Conservation (phyloP, 768 basidiomycete species). For the Lactarius indigo region DNA sequence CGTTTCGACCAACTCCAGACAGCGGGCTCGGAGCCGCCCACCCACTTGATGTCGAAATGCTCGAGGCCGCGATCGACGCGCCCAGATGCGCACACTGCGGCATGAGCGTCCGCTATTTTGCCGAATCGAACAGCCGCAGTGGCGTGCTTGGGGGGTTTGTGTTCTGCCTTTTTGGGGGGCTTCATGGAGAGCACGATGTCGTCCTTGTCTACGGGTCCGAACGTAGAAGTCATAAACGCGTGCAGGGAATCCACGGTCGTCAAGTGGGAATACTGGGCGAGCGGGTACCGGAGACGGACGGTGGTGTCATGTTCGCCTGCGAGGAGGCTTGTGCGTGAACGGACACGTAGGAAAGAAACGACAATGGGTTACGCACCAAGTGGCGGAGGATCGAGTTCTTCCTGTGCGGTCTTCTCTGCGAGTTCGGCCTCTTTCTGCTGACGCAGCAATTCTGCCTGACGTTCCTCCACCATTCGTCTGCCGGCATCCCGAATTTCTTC, state of each 20-base stretch:
- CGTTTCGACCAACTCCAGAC: constrained; percentile 71
- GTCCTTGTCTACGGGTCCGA: constrained; percentile 59
- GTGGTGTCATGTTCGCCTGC: constrained; percentile 70
- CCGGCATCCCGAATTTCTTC: constrained; percentile 78
- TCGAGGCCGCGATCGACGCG: constrained; percentile 49
- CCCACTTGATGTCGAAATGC: constrained; percentile 71
- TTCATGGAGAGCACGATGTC: constrained; percentile 69
- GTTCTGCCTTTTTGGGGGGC: constrained; percentile 51
- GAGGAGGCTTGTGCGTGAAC: not conserved
- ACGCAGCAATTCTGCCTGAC: constrained; percentile 48
- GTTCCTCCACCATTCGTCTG: constrained; percentile 60
- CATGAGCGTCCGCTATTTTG: constrained; percentile 73
- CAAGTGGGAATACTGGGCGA: constrained; percentile 56
- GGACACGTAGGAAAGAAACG: not conserved
- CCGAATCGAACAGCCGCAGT: constrained; percentile 75
- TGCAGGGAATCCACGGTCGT: constrained; percentile 48
- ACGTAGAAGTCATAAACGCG: constrained; percentile 47
- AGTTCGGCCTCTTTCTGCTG: constrained; percentile 41
- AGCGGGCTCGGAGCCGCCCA: constrained; percentile 67
- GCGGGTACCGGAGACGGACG: constrained; percentile 63
- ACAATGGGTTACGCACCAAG: constrained; percentile 38
- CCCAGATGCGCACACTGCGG: constrained; percentile 61
- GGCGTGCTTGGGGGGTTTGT: constrained; percentile 59
- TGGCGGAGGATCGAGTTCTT: constrained; percentile 50
- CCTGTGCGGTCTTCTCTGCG: constrained; percentile 33